Evolutionary conservation across 1,284 basidiomycete species (phyloP), one percentile per base, ranked within the genome.

Genomic region (Ustilago crameri): DNA sequence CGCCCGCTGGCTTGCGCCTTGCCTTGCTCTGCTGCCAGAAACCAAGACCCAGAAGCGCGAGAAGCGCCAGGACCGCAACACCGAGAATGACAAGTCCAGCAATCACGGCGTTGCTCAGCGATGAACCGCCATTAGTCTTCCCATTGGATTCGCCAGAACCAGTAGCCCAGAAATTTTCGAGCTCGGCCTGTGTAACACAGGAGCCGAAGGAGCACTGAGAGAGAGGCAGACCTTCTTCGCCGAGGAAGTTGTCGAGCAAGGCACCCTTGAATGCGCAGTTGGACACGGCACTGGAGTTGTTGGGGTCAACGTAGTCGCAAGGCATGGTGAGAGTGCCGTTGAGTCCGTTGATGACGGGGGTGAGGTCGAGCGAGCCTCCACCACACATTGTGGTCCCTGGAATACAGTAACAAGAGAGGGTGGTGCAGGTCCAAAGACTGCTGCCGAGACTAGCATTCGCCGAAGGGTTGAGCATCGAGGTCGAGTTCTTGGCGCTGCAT

Each of bases 221-320:
- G 14, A 80, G 58, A 1, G 76, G 68, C 3, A 80, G 54, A 42
- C 78, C 78, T 22, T 35, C 51, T 20, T 40, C 35, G 5, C 78
- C 78, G 41, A 80, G 59, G 46, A 73, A 70, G 49, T 66, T 61
- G 34, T 64, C 61, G 35, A 80, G 56, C 34, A 69, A 45, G 43
- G 62, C 63, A 10, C 68, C 65, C 27, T 56, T 51, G 48, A 78
- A 78, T 4, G 74, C 68, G 42, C 74, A 78, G 3, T 46, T 18
- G 22, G 63, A 59, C 12, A 50, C 49, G 42, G 67, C 70, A 10
- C 41, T 49, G 10, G 51, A 35, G 38, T 69, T 60, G 53, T 42
- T 56, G 15, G 75, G 73, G 46, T 78, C 70, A 22, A 60, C 51
- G 37, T 74, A 79, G 53, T 79, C 75, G 61, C 78, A 80, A 3